Evolutionary conservation across 2,329 filamentous ascomycete species (phyloP).

Genomic region (Hypomyces perniciosus): DNA sequence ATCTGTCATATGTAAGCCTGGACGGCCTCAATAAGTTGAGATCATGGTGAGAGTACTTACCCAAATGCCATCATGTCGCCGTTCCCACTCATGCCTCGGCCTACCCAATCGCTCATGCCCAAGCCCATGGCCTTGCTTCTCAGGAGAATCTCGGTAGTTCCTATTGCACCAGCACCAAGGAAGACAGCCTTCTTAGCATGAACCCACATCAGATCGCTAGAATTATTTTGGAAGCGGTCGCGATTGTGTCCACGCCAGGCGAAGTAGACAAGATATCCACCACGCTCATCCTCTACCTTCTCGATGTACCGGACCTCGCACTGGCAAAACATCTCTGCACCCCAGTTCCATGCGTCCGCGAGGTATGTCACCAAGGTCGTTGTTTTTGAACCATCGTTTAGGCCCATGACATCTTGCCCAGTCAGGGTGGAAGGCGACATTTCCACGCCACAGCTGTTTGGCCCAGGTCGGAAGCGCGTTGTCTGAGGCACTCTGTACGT

Average conservation of each 20-base stretch:
- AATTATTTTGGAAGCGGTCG: conserved; percentile 44
- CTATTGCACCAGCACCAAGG: conserved; percentile 58
- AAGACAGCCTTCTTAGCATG: conserved; percentile 60
- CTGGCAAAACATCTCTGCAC: conserved; percentile 64
- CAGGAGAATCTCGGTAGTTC: conserved; percentile 60
- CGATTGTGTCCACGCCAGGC: conserved; percentile 57
- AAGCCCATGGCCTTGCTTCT: conserved; percentile 55
- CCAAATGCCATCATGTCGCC: conserved; percentile 61
- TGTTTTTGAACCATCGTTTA: conserved; percentile 64
- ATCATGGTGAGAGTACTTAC: conserved; percentile 25
- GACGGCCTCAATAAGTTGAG: background rate
- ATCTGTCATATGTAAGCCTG: conserved; percentile 30
- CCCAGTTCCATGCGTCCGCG: conserved; percentile 66
- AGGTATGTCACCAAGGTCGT: conserved; percentile 62
- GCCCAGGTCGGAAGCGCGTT: conserved; percentile 54
- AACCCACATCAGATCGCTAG: conserved; percentile 62
- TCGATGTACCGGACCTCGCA: conserved; percentile 60
- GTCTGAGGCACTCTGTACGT: conserved; percentile 55
- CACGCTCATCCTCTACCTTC: conserved; percentile 36
- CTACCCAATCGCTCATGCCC: conserved; percentile 49
- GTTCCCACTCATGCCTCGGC: conserved; percentile 58
- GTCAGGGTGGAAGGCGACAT: conserved; percentile 56
- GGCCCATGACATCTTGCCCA: conserved; percentile 57
- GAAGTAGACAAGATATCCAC: conserved; percentile 59
- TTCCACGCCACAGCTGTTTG: conserved; percentile 58